Percentiles rank a stretch among this genome's conserved stretches.
phyloP scores from a whole-genome alignment of 805 yeast genomes.

The Schwanniomyces occidentalis region DNA sequence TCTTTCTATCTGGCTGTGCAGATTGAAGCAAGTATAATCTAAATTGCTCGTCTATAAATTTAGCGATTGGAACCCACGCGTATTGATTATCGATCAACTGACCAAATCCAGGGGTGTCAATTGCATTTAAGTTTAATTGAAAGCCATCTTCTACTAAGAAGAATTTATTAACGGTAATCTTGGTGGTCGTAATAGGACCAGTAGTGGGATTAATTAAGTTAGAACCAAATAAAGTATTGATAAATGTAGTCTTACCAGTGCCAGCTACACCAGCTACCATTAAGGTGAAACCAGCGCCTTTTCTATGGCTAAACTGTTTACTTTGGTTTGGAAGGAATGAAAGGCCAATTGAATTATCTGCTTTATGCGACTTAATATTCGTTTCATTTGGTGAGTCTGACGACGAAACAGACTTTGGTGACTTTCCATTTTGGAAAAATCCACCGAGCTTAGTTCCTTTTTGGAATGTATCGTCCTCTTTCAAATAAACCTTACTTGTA shows the following conservation, averaged over 20 bases:
- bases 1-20: conserved; percentile 40
- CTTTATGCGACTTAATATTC: too few relatives aligned
- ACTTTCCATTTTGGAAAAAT: too few relatives aligned
- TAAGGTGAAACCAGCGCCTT: conserved; percentile 35
- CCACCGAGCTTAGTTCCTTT: too few relatives aligned
- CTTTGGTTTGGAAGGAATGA: conserved; percentile 30
- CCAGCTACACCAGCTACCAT: conserved; percentile 40
- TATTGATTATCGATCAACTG: conserved; percentile 52
- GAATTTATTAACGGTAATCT: conserved; percentile 35
- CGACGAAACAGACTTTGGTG: too few relatives aligned
- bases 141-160: conserved; percentile 62
- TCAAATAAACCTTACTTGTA: too few relatives aligned
- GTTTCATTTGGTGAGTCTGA: too few relatives aligned
- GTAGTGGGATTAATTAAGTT: conserved; percentile 15
- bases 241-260: conserved; percentile 70
- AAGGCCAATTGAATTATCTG: too few relatives aligned
- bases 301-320: conserved; percentile 20
- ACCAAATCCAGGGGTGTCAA: conserved; percentile 80
- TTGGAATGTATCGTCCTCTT: too few relatives aligned
- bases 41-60: conserved; percentile 80
- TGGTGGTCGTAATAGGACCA: conserved; percentile 20
- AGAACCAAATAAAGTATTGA: conserved; percentile 72
- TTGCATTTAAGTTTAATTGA: conserved; percentile 56
- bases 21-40: conserved; percentile 67
- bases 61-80: conserved; percentile 47